Conservation (phyloP, 768 basidiomycete genomes). For the Suillus subluteus region DNA sequence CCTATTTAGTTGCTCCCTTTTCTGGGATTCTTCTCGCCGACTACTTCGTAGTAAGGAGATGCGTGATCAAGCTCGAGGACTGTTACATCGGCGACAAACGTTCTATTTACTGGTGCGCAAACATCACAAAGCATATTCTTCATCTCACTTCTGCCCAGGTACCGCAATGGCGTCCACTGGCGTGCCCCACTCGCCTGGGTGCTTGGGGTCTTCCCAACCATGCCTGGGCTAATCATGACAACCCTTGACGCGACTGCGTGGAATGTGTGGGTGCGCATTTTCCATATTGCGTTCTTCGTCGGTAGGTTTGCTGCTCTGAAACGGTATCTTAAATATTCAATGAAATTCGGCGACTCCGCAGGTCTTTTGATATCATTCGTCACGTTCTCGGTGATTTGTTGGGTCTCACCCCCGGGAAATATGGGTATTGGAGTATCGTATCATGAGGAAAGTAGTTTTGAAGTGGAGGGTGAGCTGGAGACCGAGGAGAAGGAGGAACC, state of each 20-base stretch:
- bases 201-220: conserved; percentile 16
- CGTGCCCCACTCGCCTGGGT: conserved; percentile 19
- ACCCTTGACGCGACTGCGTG: conserved; percentile 17
- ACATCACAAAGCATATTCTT: not conserved
- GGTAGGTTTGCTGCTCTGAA: conserved; percentile 7
- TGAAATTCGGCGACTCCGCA: not conserved
- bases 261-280: conserved; percentile 21
- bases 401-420: not conserved
- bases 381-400: not conserved
- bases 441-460: not conserved
- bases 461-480: not conserved
- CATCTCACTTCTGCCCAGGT: conserved; percentile 9
- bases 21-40: conserved; percentile 17
- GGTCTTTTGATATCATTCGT: conserved; percentile 3
- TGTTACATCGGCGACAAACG: conserved; percentile 13
- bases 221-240: conserved; percentile 24
- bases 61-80: conserved; percentile 12
- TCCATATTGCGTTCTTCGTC: conserved; percentile 24
- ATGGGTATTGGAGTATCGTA: not conserved
- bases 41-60: conserved; percentile 15
- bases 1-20: conserved; percentile 15
- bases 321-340: not conserved
- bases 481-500: not conserved
- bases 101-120: conserved; percentile 16
- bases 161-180: conserved; percentile 15